Conservation (phyloP, 2,329 filamentous ascomycete species). For the Waltergamsia citrina region DNA sequence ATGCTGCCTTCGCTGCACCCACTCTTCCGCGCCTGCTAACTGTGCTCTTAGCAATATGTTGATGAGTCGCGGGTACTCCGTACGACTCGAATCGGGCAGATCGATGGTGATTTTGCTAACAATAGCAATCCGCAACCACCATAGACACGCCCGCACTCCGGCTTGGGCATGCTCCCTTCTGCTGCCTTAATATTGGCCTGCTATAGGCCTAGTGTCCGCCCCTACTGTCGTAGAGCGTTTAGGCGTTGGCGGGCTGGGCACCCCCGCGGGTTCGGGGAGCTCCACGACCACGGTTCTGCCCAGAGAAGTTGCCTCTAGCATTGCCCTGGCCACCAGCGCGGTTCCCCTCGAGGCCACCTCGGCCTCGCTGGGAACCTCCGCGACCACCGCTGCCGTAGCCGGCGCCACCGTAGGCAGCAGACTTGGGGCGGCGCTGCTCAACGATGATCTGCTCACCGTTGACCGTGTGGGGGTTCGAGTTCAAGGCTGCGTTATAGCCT, state of each 20-base stretch:
- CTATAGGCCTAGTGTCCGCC: background rate
- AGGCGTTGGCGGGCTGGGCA: constrained; percentile 44
- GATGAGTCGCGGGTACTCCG: no score
- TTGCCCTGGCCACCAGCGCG: constrained; percentile 51
- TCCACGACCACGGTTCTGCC: constrained; percentile 56
- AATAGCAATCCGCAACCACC: no score
- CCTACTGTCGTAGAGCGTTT: constrained; percentile 11
- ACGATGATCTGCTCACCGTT: constrained; percentile 76
- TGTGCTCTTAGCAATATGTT: no score
- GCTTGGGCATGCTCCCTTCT: no score
- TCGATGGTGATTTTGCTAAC: no score
- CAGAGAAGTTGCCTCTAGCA: constrained; percentile 61
- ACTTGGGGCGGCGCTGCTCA: constrained; percentile 78
- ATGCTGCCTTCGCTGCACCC: constrained; percentile 3
- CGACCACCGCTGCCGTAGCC: constrained; percentile 54
- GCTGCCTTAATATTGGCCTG: background rate
- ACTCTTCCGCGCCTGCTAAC: no score
- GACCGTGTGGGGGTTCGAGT: constrained; percentile 77
- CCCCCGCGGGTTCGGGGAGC: constrained; percentile 55
- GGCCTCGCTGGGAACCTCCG: constrained; percentile 48
- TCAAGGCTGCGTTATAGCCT: constrained; percentile 74
- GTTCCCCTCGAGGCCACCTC: constrained; percentile 52
- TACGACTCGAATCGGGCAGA: no score
- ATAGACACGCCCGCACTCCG: no score
- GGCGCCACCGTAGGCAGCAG: constrained; percentile 59